phyloP scores from a whole-genome alignment of 441 rosid species.

The Omphalea diandra region DNA sequence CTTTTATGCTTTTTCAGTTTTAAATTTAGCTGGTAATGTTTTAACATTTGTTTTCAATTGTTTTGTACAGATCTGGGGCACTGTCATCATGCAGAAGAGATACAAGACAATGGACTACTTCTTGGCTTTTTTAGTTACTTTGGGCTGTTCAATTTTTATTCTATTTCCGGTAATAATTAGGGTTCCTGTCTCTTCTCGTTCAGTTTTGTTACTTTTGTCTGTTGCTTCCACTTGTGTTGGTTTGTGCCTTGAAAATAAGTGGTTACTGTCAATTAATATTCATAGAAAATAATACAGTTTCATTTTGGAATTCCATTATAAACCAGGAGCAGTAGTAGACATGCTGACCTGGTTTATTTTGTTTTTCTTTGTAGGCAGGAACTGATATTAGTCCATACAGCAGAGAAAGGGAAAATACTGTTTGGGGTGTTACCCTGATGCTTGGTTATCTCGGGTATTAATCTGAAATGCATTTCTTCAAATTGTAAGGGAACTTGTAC shows the following conservation, averaged over 20 bases:
- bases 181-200: constrained; percentile 12
- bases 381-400: constrained; percentile 76
- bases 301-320: not conserved
- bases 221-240: constrained; percentile 4
- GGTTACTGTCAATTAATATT: not conserved
- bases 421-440: constrained; percentile 93
- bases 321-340: not conserved
- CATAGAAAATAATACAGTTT: not conserved
- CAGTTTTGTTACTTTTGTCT: constrained; percentile 17
- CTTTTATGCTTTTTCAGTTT: too few relatives aligned
- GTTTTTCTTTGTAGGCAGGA: constrained; percentile 57
- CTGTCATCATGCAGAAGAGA: constrained; percentile 88
- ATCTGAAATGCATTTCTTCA: constrained; percentile 23
- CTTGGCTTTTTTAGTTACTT: constrained; percentile 73
- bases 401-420: constrained; percentile 92
- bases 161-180: constrained; percentile 65
- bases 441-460: constrained; percentile 91
- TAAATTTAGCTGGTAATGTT: not conserved
- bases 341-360: constrained; percentile 13
- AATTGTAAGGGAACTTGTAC: not conserved
- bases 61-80: constrained; percentile 74
- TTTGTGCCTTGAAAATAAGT: constrained; percentile 6
- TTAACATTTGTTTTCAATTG: not conserved
- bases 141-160: constrained; percentile 85
- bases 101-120: constrained; percentile 77